phyloP scores from a whole-genome alignment of 495 filamentous ascomycete genomes.

The Aspergillus biplanus region DNA sequence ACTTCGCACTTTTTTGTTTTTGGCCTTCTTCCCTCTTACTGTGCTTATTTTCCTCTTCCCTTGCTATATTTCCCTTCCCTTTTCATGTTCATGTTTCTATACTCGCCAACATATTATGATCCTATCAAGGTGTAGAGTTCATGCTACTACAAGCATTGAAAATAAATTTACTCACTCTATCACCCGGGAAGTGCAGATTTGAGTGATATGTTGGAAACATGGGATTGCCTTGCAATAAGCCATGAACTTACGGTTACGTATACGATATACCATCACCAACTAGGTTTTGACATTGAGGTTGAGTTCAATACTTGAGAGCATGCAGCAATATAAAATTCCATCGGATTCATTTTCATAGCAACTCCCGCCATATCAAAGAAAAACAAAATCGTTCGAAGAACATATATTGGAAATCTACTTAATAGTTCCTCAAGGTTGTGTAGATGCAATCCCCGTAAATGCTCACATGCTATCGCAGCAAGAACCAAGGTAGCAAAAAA shows the following conservation, averaged over 20 bases:
- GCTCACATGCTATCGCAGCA: no score
- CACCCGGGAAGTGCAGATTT: not conserved
- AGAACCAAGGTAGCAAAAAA: no score
- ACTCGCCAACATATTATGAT: not conserved
- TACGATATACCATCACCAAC: no score
- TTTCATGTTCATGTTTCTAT: not conserved
- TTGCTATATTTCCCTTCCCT: not conserved
- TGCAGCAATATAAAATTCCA: no score
- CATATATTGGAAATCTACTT: no score
- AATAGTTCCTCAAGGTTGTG: no score
- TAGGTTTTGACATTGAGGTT: not conserved
- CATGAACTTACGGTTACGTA: no score
- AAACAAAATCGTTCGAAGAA: no score
- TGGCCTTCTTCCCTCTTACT: not conserved
- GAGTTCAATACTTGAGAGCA: not conserved
- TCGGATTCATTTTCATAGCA: no score
- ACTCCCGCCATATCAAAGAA: no score
- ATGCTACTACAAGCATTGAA: not conserved
- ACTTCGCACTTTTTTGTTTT: not conserved
- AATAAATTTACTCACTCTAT: not conserved
- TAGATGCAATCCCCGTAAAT: no score
- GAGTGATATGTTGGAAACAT: not conserved
- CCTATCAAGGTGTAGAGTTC: not conserved
- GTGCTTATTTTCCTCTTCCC: conserved; percentile 3
- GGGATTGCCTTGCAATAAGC: not conserved